Evolutionary conservation across 1,284 basidiomycete species (phyloP), one percentile per base, ranked within the genome.

Genomic region (Baeospora myosura): DNA sequence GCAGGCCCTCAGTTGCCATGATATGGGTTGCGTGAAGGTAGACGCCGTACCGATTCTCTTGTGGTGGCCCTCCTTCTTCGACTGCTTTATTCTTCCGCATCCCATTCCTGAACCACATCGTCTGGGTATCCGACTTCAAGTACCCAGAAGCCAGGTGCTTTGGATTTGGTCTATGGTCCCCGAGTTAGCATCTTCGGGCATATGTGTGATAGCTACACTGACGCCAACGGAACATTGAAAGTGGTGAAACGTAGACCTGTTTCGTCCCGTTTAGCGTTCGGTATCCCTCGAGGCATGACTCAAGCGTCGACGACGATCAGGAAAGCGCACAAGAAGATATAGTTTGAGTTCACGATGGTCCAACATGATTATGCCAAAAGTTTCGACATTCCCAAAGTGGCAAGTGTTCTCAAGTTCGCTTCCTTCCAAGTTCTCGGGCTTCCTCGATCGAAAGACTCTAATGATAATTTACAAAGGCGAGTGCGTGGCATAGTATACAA

Each of bases 191-290:
- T 37, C 31, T 44, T 42, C 35, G 16, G 30, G 16, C 35, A 26
- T 31, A 23, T 39, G 29, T 45, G 20, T 23, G 21, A 24, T 26
- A 32, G 35, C 29, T 37, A 28, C 31, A 74, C 78, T 46, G 54
- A 87, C 81, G 75, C 72, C 45, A 86, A 59, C 22, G 87, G 87
- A 7, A 88, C 84, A 62, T 81, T 70, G 59, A 88, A 88, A n/a
- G 73, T 68, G 4, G 87, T 88, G 60, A 81, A 88, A 41, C 76
- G 72, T 68, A 89, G 69, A 7, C 85, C 83, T 43, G 78, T 78
- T 50, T 89, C 87, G 65, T 88, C 85, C 49, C 76, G 72, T 60
- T 79, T 84, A 30, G 74, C 76, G 55, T 85, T 86, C 20, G 85
- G 84, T 40, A 88, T 74, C 44, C 84, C 84, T 59, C 85, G 73